Evolutionary conservation across 1,284 basidiomycete genomes (phyloP), one percentile per base, ranked within the genome.

Genomic region (Takashimella tepidaria): DNA sequence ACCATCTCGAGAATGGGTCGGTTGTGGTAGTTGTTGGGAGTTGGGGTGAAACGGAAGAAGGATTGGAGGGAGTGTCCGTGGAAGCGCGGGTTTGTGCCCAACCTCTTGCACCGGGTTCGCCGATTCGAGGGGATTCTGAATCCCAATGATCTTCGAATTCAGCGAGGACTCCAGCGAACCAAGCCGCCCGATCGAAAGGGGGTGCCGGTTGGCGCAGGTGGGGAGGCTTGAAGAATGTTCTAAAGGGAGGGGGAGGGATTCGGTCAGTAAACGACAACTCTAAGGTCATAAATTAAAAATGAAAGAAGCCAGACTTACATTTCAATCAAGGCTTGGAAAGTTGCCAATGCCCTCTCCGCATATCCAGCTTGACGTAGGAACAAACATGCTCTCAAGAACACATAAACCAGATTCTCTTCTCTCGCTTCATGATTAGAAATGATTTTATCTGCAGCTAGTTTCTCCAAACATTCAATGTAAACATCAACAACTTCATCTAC

Each of bases 1-100:
- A 80, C 90, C 90, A 95, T 49, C 79, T 78, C 41, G 79, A 73
- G 69, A 86, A 89, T 1, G 86, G 83, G 69, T 91, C 86, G 25
- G 40, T 60, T 24, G 62, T 37, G 31, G 31, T 8, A 8, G 31
- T 16, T 45, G 56, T 43, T 48, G 56, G 44, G 58, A 31, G 46
- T 13, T 40, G 12, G 20, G 42, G 13, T 19, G 42, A n/a, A 26
- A 47, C 44, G 27, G n/a, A 26, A 22, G 40, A 13, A 2, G 43
- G 31, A 11, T 25, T 12, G 19, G 37, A 16, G 3, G 47, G 13
- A 12, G 47, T 25, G n/a, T 50, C 25, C 26, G 21, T 5, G 13
- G 20, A 16, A 19, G 40, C 42, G 11, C 66, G 54, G 27, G 60
- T 54, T 22, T 41, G 50, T 24, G 45, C 51, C 80, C 80, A 81